Evolutionary conservation across 345 rosid species (phyloP).

Genomic region (Salix exigua): DNA sequence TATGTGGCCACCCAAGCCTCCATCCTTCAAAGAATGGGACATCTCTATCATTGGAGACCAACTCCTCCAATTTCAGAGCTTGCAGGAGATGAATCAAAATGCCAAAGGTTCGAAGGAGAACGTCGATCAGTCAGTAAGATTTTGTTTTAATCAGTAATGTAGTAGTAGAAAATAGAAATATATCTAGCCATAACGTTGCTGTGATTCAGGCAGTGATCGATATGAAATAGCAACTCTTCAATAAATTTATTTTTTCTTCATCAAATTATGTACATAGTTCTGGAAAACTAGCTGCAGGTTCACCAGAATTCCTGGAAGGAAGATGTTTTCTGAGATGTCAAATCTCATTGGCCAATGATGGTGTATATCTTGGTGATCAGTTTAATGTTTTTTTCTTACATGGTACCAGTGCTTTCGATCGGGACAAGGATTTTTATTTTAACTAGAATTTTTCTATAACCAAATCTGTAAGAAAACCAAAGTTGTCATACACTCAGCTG

Average conservation of each 20-base stretch:
- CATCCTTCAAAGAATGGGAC: conserved; percentile 44
- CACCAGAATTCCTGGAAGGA: not conserved
- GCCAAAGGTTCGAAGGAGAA: not conserved
- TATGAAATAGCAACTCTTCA: not conserved
- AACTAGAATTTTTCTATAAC: not conserved
- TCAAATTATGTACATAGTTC: not conserved
- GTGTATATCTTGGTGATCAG: not conserved
- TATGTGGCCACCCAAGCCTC: conserved; percentile 67
- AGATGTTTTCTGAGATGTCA: not conserved
- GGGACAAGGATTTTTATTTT: too few relatives aligned
- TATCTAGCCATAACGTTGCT: not conserved
- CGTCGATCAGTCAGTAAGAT: not conserved
- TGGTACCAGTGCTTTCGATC: too few relatives aligned
- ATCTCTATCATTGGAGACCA: conserved; percentile 34
- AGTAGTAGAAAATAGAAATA: not conserved
- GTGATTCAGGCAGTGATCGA: not conserved
- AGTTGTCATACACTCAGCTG: not conserved
- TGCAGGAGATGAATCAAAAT: conserved; percentile 26
- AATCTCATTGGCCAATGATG: not conserved
- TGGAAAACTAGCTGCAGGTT: not conserved
- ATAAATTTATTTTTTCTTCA: not conserved
- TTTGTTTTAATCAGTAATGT: not conserved
- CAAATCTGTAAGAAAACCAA: not conserved
- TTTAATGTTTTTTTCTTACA: too few relatives aligned
- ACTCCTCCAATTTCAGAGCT: conserved; percentile 37